phyloP scores from a whole-genome alignment of 2,329 filamentous ascomycete genomes.

The Moelleriella libera region DNA sequence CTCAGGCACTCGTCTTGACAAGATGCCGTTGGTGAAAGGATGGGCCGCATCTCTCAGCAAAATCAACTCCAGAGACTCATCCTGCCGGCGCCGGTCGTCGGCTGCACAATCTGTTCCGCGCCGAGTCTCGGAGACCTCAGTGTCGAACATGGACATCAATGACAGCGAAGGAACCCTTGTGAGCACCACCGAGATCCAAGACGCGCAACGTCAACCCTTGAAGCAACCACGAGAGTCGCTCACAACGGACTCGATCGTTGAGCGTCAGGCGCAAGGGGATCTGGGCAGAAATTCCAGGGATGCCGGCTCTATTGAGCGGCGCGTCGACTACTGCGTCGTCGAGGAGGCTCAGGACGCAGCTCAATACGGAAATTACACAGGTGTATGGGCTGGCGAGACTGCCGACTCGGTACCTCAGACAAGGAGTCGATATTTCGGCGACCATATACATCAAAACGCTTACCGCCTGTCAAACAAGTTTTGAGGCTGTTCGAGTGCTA shows the following conservation, averaged over 20 bases:
- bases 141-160: slow-evolving; percentile 1
- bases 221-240: neutral
- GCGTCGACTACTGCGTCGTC: slow-evolving; percentile 6
- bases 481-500: neutral
- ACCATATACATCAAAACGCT: slow-evolving; percentile 7
- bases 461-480: slow-evolving; percentile 1
- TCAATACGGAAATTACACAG: slow-evolving; percentile 9
- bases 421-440: slow-evolving; percentile 8
- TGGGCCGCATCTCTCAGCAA: slow-evolving; percentile 1
- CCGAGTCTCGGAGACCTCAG: neutral
- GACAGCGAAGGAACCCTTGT: slow-evolving; percentile 4
- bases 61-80: neutral
- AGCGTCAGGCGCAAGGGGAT: neutral
- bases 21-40: slow-evolving; percentile 3
- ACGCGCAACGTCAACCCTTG: neutral
- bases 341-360: slow-evolving; percentile 3
- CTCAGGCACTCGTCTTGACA: neutral
- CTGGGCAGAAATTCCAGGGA: neutral
- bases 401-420: slow-evolving; percentile 4
- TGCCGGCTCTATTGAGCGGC: slow-evolving; percentile 4
- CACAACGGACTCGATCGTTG: neutral
- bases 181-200: neutral
- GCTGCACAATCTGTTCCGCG: neutral
- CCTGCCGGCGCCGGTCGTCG: neutral
- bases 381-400: slow-evolving; percentile 7